These are phyloP conservation scores for Diaporthe sp. DNA, from an alignment of 2,329 filamentous ascomycete genomes.

Conservation along the genomic window DNA sequence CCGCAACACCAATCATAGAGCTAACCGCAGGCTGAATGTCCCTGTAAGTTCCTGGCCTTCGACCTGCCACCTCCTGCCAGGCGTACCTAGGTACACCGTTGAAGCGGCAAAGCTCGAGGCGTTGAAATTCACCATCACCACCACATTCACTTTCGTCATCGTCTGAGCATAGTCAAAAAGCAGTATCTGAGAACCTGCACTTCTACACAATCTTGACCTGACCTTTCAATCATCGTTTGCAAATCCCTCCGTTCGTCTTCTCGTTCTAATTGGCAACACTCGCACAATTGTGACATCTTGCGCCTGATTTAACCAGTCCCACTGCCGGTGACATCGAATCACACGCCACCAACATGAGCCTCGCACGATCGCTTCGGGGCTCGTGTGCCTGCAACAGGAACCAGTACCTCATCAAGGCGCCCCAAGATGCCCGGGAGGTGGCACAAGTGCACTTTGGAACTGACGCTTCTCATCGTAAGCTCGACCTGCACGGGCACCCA, in stretches of 20 bases:
- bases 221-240: no score
- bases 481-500: background rate
- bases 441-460: constrained; percentile 83
- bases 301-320: background rate
- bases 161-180: background rate
- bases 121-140: constrained; percentile 16
- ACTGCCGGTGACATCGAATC: background rate
- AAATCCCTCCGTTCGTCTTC: background rate
- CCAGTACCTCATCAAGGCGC: constrained; percentile 81
- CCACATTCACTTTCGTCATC: background rate
- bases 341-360: constrained; percentile 55
- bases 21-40: background rate
- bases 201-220: background rate
- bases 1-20: constrained; percentile 11
- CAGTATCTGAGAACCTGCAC: background rate
- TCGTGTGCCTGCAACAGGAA: constrained; percentile 90
- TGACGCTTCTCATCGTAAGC: constrained; percentile 78
- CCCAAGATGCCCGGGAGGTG: constrained; percentile 66
- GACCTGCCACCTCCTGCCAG: constrained; percentile 11
- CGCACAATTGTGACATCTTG: background rate
- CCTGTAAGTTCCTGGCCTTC: background rate
- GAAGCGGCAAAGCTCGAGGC: background rate
- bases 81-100: constrained; percentile 9
- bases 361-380: constrained; percentile 73
- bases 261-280: background rate